These are phyloP conservation scores for Globisporangium sylvaticum DNA, from an alignment of 352 stramenopile genomes.

Conservation along the genomic window DNA sequence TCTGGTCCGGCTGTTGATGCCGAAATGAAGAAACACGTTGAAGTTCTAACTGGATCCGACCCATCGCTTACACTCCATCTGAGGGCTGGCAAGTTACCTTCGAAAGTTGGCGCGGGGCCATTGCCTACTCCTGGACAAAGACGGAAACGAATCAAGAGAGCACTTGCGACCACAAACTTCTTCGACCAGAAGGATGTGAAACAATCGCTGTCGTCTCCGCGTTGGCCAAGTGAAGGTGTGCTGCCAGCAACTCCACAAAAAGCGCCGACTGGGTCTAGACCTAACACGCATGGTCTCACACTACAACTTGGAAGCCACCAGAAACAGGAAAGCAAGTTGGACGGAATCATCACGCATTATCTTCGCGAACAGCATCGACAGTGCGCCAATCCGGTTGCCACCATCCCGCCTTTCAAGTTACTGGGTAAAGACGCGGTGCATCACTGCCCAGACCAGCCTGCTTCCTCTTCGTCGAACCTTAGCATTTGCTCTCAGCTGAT, in stretches of 20 bases:
- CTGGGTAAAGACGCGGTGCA: slow-evolving; percentile 51
- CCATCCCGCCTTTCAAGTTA: slow-evolving; percentile 83
- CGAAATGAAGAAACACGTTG: slow-evolving; percentile 6
- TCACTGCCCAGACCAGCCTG: slow-evolving; percentile 67
- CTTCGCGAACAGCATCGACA: slow-evolving; percentile 86
- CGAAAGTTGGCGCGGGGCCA: not conserved
- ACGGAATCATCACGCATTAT: slow-evolving; percentile 86
- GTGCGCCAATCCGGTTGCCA: slow-evolving; percentile 82
- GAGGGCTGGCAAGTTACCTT: not conserved
- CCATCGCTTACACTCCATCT: not conserved
- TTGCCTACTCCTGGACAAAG: slow-evolving; percentile 11
- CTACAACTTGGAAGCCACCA: slow-evolving; percentile 1
- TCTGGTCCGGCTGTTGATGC: not conserved
- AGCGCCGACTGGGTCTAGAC: not conserved
- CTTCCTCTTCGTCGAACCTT: slow-evolving; percentile 35
- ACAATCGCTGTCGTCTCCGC: slow-evolving; percentile 8
- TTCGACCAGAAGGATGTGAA: slow-evolving; percentile 24
- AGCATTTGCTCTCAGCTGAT: slow-evolving; percentile 68
- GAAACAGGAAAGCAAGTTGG: slow-evolving; percentile 42
- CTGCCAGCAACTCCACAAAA: slow-evolving; percentile 5
- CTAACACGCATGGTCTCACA: not conserved
- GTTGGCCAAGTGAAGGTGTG: not conserved
- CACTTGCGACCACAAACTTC: slow-evolving; percentile 25
- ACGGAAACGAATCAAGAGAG: slow-evolving; percentile 30
- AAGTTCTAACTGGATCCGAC: not conserved